Conservation (phyloP, 2,329 filamentous ascomycete species). For the Didymella glomerata region DNA sequence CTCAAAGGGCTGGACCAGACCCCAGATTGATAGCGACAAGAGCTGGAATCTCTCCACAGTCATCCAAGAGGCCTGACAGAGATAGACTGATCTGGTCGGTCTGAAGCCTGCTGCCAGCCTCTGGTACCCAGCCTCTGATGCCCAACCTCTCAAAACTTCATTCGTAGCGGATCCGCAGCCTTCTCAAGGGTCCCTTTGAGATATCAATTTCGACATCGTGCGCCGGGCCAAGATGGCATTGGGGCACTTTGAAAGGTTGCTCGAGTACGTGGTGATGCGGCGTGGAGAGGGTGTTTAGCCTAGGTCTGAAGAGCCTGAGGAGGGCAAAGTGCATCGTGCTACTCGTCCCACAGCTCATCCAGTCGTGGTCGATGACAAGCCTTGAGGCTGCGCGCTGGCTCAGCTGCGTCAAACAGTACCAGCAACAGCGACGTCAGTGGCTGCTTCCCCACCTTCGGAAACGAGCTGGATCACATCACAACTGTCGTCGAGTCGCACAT, state of each 20-base stretch:
- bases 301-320: background rate
- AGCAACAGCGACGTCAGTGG: slow-evolving; percentile 46
- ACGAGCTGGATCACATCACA: slow-evolving; percentile 41
- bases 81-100: background rate
- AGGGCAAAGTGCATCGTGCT: background rate
- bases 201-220: background rate
- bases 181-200: background rate
- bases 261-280: background rate
- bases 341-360: background rate
- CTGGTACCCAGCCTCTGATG: background rate
- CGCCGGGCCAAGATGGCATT: background rate
- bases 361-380: background rate
- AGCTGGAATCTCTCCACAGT: background rate
- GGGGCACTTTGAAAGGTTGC: background rate
- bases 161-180: background rate
- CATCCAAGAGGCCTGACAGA: background rate
- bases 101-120: background rate
- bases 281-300: background rate
- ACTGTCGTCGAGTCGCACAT: slow-evolving; percentile 49
- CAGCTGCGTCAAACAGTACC: no score
- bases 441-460: slow-evolving; percentile 51
- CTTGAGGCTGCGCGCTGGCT: background rate
- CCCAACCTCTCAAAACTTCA: background rate
- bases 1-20: background rate
- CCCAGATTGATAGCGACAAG: no score